Base-by-base conservation (phyloP, 352 stramenopile species). In the Phytophthora nicotianae region DNA sequence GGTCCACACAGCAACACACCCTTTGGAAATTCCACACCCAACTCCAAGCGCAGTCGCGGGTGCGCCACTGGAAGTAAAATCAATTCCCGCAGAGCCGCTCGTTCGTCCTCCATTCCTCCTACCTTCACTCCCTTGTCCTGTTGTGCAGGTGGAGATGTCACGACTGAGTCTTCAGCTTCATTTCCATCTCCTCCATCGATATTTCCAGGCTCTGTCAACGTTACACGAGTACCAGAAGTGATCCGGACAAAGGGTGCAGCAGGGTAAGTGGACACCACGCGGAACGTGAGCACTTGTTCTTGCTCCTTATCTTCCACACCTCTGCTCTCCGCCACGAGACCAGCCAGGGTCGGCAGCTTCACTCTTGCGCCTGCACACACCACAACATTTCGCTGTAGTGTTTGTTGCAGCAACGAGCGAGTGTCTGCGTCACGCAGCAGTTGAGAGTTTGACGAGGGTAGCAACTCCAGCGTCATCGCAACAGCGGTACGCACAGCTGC, bases 1-100 rank as follows among this genome's bases (percentile, higher is more conserved):
- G 87, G 85, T 0, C 87, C 87, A 55, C 81, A 94, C 0, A 95
- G 55, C 26, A 95, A 53, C 20, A 92, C 47, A 0, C 84, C 85
- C 38, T 89, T 90, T 0, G 84, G 86, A 47, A 93, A 83, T 40
- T 90, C 79, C 20, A 95, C 65, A 11, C 69, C 64, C n/a, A 88
- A 38, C 7, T 74, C 55, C 0, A 66, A 68, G 4, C 81, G 68
- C 8, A 81, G 40, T 49, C 43, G 48, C 19, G 69, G 58, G 42
- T 77, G 53, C 26, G 58, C 47, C 19, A 89, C 53, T 1, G 83
- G 80, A 29, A 95, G 46, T 46, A 91, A 46, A 71, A 95, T 89
- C 49, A 95, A 72, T 52, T 95, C 83, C 10, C 81, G 66, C 8
- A 95, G 38, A 6, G 74, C 75, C 27, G 65, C 51, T 8, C 83